Conservation (phyloP, 2,329 filamentous ascomycete genomes). For the Verticillium albo-atrum region DNA sequence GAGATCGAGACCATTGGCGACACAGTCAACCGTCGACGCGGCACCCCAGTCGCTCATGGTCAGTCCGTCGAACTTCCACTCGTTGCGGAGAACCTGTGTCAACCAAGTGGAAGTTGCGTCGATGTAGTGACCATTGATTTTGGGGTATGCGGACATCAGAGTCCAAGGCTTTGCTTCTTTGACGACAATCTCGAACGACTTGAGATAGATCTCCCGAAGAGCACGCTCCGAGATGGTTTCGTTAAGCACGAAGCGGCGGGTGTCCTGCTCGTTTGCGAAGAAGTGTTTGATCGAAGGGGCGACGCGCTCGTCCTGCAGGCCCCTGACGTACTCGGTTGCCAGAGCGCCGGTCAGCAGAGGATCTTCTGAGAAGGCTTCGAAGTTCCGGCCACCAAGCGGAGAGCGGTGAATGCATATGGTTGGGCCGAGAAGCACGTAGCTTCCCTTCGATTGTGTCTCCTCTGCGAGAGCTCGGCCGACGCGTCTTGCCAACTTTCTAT, state of each 20-base stretch:
- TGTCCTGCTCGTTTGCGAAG: constrained; percentile 35
- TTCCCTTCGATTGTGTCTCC: neutral
- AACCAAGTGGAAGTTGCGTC: constrained; percentile 16
- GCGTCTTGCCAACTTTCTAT: constrained; percentile 15
- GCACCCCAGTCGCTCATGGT: constrained; percentile 38
- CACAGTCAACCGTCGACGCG: constrained; percentile 18
- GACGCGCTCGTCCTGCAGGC: constrained; percentile 30
- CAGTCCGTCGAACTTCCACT: constrained; percentile 35
- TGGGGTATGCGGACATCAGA: constrained; percentile 43
- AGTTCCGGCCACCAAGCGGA: constrained; percentile 35
- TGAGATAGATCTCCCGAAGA: constrained; percentile 34
- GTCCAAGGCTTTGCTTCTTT: constrained; percentile 35
- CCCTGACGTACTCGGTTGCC: constrained; percentile 12
- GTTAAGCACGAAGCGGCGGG: constrained; percentile 21
- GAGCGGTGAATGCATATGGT: constrained; percentile 39
- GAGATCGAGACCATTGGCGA: constrained; percentile 2
- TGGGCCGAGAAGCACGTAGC: constrained; percentile 26
- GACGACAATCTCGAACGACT: constrained; percentile 40
- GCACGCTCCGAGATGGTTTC: constrained; percentile 22
- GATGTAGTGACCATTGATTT: constrained; percentile 27
- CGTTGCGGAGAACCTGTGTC: constrained; percentile 33
- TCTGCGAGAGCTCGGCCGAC: constrained; percentile 12
- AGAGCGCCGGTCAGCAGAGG: constrained; percentile 33
- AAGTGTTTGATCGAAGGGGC: constrained; percentile 41
- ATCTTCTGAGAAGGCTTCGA: constrained; percentile 35